Evolutionary conservation across 2,329 filamentous ascomycete species (phyloP).

Genomic region (Aspergillus clavatus): DNA sequence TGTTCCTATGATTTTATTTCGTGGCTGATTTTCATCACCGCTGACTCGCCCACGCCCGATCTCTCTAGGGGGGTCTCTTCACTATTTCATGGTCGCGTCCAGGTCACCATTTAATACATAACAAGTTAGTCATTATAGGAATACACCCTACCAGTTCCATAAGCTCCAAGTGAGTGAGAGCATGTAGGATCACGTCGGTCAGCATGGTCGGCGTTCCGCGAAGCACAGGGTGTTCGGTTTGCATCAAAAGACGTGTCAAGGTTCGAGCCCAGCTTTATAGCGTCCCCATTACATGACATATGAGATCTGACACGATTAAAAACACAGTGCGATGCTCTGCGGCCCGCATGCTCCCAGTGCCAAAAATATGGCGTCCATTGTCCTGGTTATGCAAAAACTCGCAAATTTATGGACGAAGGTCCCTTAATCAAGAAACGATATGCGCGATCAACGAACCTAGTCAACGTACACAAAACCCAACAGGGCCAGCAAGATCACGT

Average conservation of each 20-base stretch:
- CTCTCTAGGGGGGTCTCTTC: background rate
- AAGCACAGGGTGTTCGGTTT: constrained; percentile 34
- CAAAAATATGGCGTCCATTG: constrained; percentile 29
- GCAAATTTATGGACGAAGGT: constrained; percentile 34
- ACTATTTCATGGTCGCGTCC: background rate
- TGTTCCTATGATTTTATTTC: background rate
- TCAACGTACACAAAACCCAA: background rate
- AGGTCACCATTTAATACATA: background rate
- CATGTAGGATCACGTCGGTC: background rate
- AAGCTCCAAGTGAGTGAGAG: background rate
- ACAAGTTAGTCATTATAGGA: background rate
- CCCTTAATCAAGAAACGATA: constrained; percentile 25
- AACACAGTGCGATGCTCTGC: constrained; percentile 23
- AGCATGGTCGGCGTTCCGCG: constrained; percentile 34
- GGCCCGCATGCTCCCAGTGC: constrained; percentile 29
- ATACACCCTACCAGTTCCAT: background rate
- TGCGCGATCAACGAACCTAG: background rate
- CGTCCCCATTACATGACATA: background rate
- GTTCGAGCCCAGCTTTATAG: constrained; percentile 8
- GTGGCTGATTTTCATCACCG: background rate
- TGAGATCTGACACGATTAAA: background rate
- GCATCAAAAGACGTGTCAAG: constrained; percentile 31
- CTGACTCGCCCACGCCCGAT: background rate
- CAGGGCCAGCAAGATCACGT: background rate
- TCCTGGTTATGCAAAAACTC: constrained; percentile 24